Base-by-base conservation (phyloP, 1,284 basidiomycete species). In the Tilletia indica region DNA sequence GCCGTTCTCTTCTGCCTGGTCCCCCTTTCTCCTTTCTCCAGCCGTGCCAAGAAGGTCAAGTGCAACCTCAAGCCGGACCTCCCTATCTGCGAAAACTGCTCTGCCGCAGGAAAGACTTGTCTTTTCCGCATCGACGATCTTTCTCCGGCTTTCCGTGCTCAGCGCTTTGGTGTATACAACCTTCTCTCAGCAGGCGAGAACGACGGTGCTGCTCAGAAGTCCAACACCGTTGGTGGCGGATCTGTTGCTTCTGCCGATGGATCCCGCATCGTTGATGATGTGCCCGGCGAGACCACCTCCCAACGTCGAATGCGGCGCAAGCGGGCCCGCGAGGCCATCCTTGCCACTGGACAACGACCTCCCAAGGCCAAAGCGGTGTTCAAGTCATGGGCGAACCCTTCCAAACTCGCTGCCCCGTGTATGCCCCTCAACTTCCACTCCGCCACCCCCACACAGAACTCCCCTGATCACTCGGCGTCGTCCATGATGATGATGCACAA, bases 61-160 rank as follows among this genome's bases (percentile, higher is more conserved):
- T 82, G 80, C 64, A 71, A 76, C 49, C 77, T 82, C 25, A 73
- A 74, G 12, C 76, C 78, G 1, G 78, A 79, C 48, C 73, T 75
- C 2, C 78, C 78, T 21, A 73, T 80, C 64, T 82, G 80, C 64
- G 77, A 80, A 69, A 77, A 76, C 63, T 82, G 80, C 61, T 72
- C 78, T 8, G 70, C 76, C 0, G 73, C 74, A 3, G 80, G 79
- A 67, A 80, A 80, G 69, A 63, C 78, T 64, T 82, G 80, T 68
- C 74, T 80, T 49, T 82, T 82, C 67, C 73, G 79, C 49, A 72
- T 82, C 68, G 80, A 82, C 51, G 80, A 82, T 49, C 77, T 82
- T 8, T 72, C 73, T 11, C 79, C 80, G 1, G 75, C 78, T 9
- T 75, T 82, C n/a, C 70, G 80, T 39, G 72, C 74, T 5, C 73